Evolutionary conservation across 805 yeast genomes (phyloP).

Genomic region (Wickerhamomyces pijperi): DNA sequence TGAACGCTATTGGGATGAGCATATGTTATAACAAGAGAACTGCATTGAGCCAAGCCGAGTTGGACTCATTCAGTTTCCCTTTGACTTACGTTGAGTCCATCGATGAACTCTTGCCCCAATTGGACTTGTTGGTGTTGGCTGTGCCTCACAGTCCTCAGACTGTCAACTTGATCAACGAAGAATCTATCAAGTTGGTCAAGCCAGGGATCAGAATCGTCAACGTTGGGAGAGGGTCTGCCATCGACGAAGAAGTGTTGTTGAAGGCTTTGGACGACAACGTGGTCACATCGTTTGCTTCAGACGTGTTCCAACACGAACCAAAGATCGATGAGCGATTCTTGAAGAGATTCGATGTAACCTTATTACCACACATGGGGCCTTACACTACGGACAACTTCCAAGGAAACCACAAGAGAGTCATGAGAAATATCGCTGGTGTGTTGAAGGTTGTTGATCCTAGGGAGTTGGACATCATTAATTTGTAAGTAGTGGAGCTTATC

Average conservation of each 20-base stretch:
- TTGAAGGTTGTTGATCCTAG: slow-evolving; percentile 12
- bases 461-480: background rate
- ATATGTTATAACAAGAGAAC: slow-evolving; percentile 52
- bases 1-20: slow-evolving; percentile 51
- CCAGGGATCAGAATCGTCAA: slow-evolving; percentile 55
- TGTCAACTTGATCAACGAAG: slow-evolving; percentile 36
- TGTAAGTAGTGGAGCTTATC: too few species aligned
- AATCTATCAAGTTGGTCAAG: slow-evolving; percentile 34
- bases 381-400: slow-evolving; percentile 48
- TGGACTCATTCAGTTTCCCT: slow-evolving; percentile 30
- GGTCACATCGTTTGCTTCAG: slow-evolving; percentile 57
- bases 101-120: slow-evolving; percentile 26
- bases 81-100: slow-evolving; percentile 36
- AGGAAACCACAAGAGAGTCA: slow-evolving; percentile 38
- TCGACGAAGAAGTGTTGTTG: slow-evolving; percentile 57
- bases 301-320: slow-evolving; percentile 63
- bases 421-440: slow-evolving; percentile 32
- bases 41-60: slow-evolving; percentile 23
- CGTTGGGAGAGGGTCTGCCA: slow-evolving; percentile 63
- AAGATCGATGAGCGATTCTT: slow-evolving; percentile 35
- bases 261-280: slow-evolving; percentile 49
- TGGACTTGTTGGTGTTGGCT: slow-evolving; percentile 53
- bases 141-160: slow-evolving; percentile 59
- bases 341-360: slow-evolving; percentile 47
- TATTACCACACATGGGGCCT: slow-evolving; percentile 60